A percentile compares a stretch with the other conserved stretches of the same genome.
Conservation (phyloP, 2,329 filamentous ascomycete genomes). For the Aspergillus carbonarius region DNA sequence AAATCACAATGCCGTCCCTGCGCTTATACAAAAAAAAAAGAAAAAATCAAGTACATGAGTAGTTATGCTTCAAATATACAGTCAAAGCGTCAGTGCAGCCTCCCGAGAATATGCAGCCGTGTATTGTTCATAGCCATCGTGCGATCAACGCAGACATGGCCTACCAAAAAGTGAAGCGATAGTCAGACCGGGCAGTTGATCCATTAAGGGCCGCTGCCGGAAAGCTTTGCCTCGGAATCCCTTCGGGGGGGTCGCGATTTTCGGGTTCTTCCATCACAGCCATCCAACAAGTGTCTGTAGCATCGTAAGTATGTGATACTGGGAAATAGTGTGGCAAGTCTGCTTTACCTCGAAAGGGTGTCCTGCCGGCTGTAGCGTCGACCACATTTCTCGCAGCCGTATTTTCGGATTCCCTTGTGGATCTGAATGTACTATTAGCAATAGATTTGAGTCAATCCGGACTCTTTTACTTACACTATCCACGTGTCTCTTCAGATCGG, state of each 20-base stretch:
- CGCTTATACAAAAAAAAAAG: background rate
- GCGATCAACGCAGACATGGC: conserved; percentile 11
- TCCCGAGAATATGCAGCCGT: background rate
- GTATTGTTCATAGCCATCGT: background rate
- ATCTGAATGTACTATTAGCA: conserved; percentile 59
- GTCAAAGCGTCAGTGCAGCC: background rate
- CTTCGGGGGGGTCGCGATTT: background rate
- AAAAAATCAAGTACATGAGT: background rate
- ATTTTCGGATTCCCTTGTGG: conserved; percentile 70
- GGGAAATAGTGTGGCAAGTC: too few species aligned
- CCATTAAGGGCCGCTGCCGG: background rate
- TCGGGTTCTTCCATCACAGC: conserved; percentile 14
- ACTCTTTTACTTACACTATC: conserved; percentile 47
- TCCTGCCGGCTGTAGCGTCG: conserved; percentile 76
- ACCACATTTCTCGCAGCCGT: conserved; percentile 69
- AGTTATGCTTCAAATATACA: conserved; percentile 5
- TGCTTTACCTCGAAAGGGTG: conserved; percentile 70
- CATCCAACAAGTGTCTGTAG: conserved; percentile 18
- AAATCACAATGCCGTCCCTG: conserved; percentile 8
- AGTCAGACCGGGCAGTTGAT: background rate
- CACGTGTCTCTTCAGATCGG: conserved; percentile 65
- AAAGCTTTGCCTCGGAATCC: background rate
- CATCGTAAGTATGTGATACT: conserved; percentile 2
- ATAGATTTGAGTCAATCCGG: background rate
- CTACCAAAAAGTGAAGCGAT: background rate